Percentiles rank a stretch among this genome's conserved stretches.
Conservation (phyloP, 148 eudicot species). For the Chenopodium formosanum region DNA sequence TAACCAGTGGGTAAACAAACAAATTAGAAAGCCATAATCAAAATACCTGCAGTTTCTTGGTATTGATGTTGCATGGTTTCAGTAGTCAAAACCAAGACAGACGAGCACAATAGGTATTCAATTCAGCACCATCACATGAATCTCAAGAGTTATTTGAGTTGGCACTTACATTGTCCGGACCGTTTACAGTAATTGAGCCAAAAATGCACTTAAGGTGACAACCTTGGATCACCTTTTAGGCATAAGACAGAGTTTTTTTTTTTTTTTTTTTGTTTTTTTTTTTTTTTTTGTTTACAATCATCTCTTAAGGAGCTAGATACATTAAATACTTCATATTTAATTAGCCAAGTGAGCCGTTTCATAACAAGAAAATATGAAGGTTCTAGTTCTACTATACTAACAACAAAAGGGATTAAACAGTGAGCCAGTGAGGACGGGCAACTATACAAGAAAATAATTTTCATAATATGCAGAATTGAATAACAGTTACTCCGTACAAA, state of each 20-base stretch:
- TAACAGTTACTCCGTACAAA: background rate
- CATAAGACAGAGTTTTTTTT: too few species aligned
- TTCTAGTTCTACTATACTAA: background rate
- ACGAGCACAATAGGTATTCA: background rate
- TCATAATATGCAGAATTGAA: background rate
- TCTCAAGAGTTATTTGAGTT: background rate
- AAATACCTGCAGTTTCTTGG: background rate
- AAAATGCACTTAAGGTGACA: background rate
- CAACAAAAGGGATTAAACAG: background rate
- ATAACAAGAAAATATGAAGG: background rate
- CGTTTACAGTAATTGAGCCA: background rate
- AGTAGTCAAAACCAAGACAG: too few species aligned
- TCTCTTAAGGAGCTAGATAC: background rate
- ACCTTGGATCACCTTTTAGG: too few species aligned
- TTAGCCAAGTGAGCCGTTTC: background rate
- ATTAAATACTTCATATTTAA: background rate
- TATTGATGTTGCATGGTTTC: background rate
- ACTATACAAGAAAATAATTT: background rate
- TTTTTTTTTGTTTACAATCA: background rate
- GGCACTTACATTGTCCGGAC: background rate
- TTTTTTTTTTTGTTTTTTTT: too few species aligned
- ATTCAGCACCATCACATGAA: too few species aligned
- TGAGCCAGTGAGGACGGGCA: background rate
- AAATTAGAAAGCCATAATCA: background rate
- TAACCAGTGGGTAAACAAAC: background rate